A percentile compares a stretch with the other conserved stretches of the same genome.
Conservation (phyloP, 2,329 filamentous ascomycete genomes). For the Apiospora koreana region DNA sequence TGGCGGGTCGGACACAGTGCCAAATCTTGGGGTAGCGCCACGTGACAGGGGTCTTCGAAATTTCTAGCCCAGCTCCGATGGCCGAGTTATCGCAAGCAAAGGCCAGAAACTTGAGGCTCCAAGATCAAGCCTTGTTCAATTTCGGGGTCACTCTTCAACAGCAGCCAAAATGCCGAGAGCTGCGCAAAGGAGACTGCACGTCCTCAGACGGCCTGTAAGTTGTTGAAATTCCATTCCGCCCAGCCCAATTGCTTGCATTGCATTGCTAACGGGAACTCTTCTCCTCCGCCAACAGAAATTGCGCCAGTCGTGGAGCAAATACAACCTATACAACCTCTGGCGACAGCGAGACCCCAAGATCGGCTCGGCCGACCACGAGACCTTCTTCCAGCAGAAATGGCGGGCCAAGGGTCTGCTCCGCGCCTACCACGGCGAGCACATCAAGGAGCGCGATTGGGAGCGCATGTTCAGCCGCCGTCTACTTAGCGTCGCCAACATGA, state of each 20-base stretch:
- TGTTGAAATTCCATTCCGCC: constrained; percentile 1
- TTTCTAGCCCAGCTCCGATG: constrained; percentile 3
- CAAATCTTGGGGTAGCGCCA: background rate
- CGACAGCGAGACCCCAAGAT: constrained; percentile 49
- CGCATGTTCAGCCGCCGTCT: constrained; percentile 86
- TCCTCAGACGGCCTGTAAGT: constrained; percentile 65
- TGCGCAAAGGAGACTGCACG: constrained; percentile 59
- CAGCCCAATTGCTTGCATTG: background rate
- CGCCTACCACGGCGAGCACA: constrained; percentile 92
- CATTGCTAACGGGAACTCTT: background rate
- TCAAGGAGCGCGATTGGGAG: constrained; percentile 90
- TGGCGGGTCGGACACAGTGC: background rate
- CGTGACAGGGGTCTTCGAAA: constrained; percentile 11
- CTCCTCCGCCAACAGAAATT: constrained; percentile 64
- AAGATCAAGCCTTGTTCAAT: background rate
- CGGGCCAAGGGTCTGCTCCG: constrained; percentile 79
- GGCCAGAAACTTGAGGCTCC: background rate
- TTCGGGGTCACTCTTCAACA: background rate
- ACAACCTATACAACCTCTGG: constrained; percentile 88
- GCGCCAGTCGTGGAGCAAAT: constrained; percentile 96
- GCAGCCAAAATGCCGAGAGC: constrained; percentile 11
- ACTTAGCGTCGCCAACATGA: constrained; percentile 82
- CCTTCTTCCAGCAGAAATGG: constrained; percentile 99
- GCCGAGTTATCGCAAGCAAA: background rate
- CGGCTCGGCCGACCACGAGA: constrained; percentile 45